Conservation (phyloP, 2,329 filamentous ascomycete species). For the Zymoseptoria brevis region DNA sequence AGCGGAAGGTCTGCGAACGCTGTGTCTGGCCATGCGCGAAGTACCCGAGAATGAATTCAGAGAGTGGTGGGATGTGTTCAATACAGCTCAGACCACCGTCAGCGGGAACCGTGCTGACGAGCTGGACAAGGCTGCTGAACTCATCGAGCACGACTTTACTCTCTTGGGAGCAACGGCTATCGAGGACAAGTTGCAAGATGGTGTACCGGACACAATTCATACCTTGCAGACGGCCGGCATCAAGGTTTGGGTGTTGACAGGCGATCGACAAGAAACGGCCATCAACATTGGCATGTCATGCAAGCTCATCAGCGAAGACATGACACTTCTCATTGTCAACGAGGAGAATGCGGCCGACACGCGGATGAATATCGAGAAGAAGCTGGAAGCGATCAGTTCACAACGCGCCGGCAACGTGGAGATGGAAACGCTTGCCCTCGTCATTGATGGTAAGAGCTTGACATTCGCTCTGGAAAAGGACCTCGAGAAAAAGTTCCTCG, state of each 20-base stretch:
- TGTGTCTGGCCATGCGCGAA: slow-evolving; percentile 92
- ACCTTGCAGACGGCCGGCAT: slow-evolving; percentile 94
- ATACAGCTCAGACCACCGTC: slow-evolving; percentile 81
- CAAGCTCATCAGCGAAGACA: slow-evolving; percentile 95
- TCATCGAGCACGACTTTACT: slow-evolving; percentile 87
- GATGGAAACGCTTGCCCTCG: slow-evolving; percentile 76
- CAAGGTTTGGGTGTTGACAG: slow-evolving; percentile 97
- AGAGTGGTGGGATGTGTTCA: slow-evolving; percentile 80
- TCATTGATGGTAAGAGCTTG: slow-evolving; percentile 94
- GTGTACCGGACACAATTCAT: slow-evolving; percentile 95
- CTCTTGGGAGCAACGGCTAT: slow-evolving; percentile 94
- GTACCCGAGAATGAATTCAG: slow-evolving; percentile 80
- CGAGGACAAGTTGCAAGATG: slow-evolving; percentile 92
- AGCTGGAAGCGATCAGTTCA: slow-evolving; percentile 78
- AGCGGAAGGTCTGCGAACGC: slow-evolving; percentile 85
- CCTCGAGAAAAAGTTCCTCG: slow-evolving; percentile 85
- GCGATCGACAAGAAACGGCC: slow-evolving; percentile 94
- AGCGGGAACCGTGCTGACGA: slow-evolving; percentile 89
- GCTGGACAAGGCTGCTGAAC: slow-evolving; percentile 90
- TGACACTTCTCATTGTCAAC: slow-evolving; percentile 95
- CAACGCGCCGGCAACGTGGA: slow-evolving; percentile 71
- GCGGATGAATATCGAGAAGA: slow-evolving; percentile 84
- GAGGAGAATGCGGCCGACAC: slow-evolving; percentile 75
- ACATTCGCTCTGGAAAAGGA: slow-evolving; percentile 91
- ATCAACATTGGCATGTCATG: slow-evolving; percentile 99